Conservation (phyloP, 306 rosid species). For the Cucurbita maxima region DNA sequence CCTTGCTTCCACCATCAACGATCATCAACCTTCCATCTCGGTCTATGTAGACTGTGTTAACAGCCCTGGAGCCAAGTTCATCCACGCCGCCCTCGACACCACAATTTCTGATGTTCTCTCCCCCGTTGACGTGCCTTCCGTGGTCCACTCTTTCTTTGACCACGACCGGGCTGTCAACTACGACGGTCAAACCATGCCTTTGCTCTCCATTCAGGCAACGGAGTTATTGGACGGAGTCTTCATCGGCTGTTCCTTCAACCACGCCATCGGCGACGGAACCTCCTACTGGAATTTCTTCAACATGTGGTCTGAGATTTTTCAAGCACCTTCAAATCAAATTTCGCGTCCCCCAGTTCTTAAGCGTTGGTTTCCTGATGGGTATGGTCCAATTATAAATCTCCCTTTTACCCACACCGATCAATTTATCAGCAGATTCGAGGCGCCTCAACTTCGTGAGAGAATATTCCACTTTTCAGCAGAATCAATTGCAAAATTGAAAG, state of each 20-base stretch:
- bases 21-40: slow-evolving; percentile 14
- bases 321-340: slow-evolving; percentile 4
- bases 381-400: slow-evolving; percentile 20
- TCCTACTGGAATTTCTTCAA: slow-evolving; percentile 44
- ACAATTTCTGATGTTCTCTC: no score
- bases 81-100: slow-evolving; percentile 18
- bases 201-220: slow-evolving; percentile 27
- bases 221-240: neutral
- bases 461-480: slow-evolving; percentile 43
- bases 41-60: slow-evolving; percentile 27
- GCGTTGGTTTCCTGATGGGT: slow-evolving; percentile 41
- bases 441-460: slow-evolving; percentile 31
- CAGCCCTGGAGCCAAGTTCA: slow-evolving; percentile 30
- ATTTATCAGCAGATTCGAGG: slow-evolving; percentile 23
- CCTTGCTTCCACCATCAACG: slow-evolving; percentile 16
- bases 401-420: slow-evolving; percentile 32
- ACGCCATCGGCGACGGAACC: slow-evolving; percentile 29
- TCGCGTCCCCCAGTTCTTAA: slow-evolving; percentile 20
- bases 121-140: no score
- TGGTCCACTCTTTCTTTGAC: no score
- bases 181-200: slow-evolving; percentile 22
- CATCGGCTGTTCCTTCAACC: slow-evolving; percentile 46
- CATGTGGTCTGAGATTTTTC: slow-evolving; percentile 42
- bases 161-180: no score
- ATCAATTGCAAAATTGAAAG: slow-evolving; percentile 38